Conservation (phyloP, 176 grass and related monocot genomes). For the Eremochloa ophiuroides region DNA sequence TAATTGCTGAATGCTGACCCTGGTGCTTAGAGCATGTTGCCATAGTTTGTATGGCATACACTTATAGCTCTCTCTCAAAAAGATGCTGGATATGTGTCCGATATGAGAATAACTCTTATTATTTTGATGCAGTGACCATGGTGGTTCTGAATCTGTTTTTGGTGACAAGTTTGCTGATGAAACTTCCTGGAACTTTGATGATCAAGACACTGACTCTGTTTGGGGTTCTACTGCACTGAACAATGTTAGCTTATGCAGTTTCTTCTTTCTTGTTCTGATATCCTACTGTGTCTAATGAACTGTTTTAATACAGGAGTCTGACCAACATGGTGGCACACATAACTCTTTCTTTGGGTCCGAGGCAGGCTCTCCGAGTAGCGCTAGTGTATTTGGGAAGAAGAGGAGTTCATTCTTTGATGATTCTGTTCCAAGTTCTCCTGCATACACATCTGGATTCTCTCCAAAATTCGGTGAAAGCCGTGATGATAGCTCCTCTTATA, state of each 20-base stretch:
- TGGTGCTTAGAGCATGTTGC: not conserved
- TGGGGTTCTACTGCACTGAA: slow-evolving; percentile 82
- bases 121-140: slow-evolving; percentile 59
- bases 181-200: slow-evolving; percentile 89
- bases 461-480: slow-evolving; percentile 60
- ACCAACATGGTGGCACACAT: slow-evolving; percentile 37
- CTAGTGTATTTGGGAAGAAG: slow-evolving; percentile 64
- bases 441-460: slow-evolving; percentile 72
- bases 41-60: not conserved
- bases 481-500: slow-evolving; percentile 50
- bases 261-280: slow-evolving; percentile 18
- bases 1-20: not conserved
- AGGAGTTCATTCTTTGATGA: slow-evolving; percentile 91
- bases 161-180: slow-evolving; percentile 87
- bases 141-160: slow-evolving; percentile 84
- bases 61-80: not conserved
- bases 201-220: slow-evolving; percentile 87
- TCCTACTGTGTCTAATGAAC: slow-evolving; percentile 11
- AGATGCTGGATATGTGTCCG: not conserved
- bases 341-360: slow-evolving; percentile 84
- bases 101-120: slow-evolving; percentile 17
- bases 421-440: slow-evolving; percentile 88
- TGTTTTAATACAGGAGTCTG: slow-evolving; percentile 58
- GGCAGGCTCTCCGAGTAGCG: slow-evolving; percentile 49
- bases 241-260: slow-evolving; percentile 35